These are phyloP conservation scores for Dissophora ornata DNA, from an alignment of 192 early-diverging fungal genomes.

Conservation along the genomic window DNA sequence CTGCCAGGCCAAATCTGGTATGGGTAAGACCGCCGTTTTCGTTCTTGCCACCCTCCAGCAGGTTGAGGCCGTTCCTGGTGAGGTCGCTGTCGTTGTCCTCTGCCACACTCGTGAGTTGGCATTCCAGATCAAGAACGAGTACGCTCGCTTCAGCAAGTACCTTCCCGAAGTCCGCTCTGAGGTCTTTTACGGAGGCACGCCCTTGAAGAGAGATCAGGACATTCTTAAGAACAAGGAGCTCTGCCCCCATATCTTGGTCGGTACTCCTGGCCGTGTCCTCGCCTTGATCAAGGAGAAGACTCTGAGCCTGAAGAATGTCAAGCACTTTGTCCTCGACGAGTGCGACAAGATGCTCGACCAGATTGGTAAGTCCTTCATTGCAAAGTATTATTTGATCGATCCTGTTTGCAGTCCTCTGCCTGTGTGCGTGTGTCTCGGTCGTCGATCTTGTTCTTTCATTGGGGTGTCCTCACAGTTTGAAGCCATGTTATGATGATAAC, in stretches of 20 bases:
- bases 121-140: slow-evolving; percentile 99
- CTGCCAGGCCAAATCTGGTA: slow-evolving; percentile 98
- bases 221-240: slow-evolving; percentile 83
- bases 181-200: slow-evolving; percentile 93
- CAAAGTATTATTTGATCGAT: neutral
- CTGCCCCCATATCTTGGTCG: slow-evolving; percentile 96
- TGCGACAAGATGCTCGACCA: slow-evolving; percentile 98
- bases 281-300: slow-evolving; percentile 87
- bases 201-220: slow-evolving; percentile 82
- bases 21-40: slow-evolving; percentile 99
- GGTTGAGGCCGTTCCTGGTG: slow-evolving; percentile 83
- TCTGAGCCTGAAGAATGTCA: slow-evolving; percentile 85
- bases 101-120: slow-evolving; percentile 99
- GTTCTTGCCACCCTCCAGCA: slow-evolving; percentile 96
- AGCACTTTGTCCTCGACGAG: slow-evolving; percentile 99
- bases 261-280: slow-evolving; percentile 94
- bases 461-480: neutral
- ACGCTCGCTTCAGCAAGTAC: slow-evolving; percentile 95
- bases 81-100: slow-evolving; percentile 89
- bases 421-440: neutral
- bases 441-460: neutral
- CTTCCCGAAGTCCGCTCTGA: slow-evolving; percentile 92
- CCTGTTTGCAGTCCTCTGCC: neutral
- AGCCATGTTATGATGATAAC: slow-evolving; percentile 60
- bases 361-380: slow-evolving; percentile 74